These are phyloP conservation scores for Coemansia sp. DNA, from an alignment of 192 early-diverging fungal genomes.

Conservation along the genomic window DNA sequence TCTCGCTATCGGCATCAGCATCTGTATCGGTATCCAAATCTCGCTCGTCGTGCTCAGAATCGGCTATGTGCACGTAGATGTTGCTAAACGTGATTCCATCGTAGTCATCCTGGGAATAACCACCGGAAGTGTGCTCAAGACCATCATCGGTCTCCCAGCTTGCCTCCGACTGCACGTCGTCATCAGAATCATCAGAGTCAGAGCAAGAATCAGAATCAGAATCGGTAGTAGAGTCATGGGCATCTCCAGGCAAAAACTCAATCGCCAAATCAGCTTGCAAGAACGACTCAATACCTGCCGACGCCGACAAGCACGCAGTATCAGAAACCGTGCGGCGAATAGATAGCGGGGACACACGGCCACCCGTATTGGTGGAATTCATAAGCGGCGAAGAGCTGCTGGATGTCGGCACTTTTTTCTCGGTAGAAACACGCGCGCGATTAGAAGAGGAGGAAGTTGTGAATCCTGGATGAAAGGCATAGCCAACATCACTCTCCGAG, in stretches of 20 bases:
- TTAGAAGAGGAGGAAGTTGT: conserved; percentile 2
- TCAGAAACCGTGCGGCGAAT: conserved; percentile 32
- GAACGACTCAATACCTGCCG: neutral
- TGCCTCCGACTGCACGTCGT: conserved; percentile 6
- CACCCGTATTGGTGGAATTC: neutral
- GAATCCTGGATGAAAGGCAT: conserved; percentile 26
- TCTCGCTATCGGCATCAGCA: conserved; percentile 11
- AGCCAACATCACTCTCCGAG: conserved; percentile 24
- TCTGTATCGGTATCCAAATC: conserved; percentile 11
- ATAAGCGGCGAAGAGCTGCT: conserved; percentile 26
- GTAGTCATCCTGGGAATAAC: neutral
- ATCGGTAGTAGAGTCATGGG: conserved; percentile 7
- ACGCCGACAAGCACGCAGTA: conserved; percentile 4
- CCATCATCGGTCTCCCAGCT: conserved; percentile 6
- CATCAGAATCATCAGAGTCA: conserved; percentile 6
- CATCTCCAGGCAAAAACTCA: conserved; percentile 17
- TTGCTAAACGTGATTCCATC: conserved; percentile 15
- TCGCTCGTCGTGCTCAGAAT: conserved; percentile 5
- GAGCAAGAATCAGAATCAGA: neutral
- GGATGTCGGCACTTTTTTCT: conserved; percentile 10
- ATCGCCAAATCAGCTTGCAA: conserved; percentile 16
- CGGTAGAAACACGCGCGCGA: neutral
- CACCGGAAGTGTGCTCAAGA: neutral
- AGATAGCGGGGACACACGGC: conserved; percentile 7
- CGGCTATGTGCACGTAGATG: neutral